These are phyloP conservation scores for Corylus americana DNA, from an alignment of 306 rosid genomes.

Conservation along the genomic window DNA sequence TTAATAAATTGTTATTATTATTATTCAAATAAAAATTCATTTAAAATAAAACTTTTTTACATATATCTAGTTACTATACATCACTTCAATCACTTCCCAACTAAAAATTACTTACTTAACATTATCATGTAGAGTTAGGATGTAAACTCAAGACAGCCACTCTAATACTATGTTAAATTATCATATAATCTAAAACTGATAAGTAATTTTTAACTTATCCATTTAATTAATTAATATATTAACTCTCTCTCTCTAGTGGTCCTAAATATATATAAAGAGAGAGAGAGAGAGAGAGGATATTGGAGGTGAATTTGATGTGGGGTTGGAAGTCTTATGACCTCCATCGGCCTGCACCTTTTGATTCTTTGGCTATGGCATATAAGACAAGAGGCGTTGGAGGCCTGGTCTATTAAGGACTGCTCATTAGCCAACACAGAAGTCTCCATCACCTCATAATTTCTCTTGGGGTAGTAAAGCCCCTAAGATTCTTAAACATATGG, in stretches of 20 bases:
- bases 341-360: conserved; percentile 1
- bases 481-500: conserved; percentile 1
- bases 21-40: too few species aligned
- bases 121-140: too few species aligned
- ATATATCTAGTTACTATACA: too few species aligned
- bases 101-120: too few species aligned
- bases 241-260: neutral
- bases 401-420: conserved; percentile 13
- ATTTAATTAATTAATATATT: too few species aligned
- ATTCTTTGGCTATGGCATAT: conserved; percentile 13
- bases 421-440: conserved; percentile 18
- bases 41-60: too few species aligned
- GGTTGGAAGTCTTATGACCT: conserved; percentile 20
- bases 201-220: too few species aligned
- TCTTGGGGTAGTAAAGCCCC: neutral
- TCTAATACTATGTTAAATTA: too few species aligned
- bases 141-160: too few species aligned
- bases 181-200: too few species aligned
- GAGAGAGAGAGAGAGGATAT: neutral
- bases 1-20: too few species aligned
- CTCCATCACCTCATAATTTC: conserved; percentile 6
- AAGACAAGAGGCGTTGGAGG: conserved; percentile 12
- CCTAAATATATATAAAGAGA: neutral
- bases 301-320: conserved; percentile 2
- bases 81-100: too few species aligned